These are phyloP conservation scores for Venturia effusa DNA, from an alignment of 2,329 filamentous ascomycete genomes.

Conservation along the genomic window DNA sequence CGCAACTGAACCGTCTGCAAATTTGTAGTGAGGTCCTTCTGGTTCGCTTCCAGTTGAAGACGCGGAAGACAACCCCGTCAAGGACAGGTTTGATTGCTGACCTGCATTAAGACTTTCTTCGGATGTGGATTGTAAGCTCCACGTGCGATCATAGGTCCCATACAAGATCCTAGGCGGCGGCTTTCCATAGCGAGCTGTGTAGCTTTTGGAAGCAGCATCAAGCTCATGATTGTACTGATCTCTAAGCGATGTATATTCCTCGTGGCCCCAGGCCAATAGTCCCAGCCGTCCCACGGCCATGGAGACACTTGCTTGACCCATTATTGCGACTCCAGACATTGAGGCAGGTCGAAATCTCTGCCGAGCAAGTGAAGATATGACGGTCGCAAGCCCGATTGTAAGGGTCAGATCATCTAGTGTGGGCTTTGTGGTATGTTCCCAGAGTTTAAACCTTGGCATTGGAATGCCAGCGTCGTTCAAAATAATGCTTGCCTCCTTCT, in stretches of 20 bases:
- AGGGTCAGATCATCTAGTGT: not conserved
- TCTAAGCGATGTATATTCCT: not conserved
- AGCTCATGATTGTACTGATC: not conserved
- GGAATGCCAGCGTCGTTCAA: not conserved
- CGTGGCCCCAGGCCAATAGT: too few species aligned
- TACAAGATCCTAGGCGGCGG: not conserved
- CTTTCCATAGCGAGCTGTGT: not conserved
- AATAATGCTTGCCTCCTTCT: not conserved
- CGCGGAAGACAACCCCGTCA: not conserved
- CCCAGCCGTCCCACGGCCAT: not conserved
- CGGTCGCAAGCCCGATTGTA: not conserved
- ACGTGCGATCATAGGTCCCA: constrained; percentile 48
- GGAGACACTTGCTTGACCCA: not conserved
- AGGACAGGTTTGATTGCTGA: not conserved
- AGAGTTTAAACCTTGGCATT: not conserved
- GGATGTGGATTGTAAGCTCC: not conserved
- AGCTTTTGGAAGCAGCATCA: not conserved
- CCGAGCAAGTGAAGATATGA: not conserved
- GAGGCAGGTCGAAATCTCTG: not conserved
- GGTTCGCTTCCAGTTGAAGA: not conserved
- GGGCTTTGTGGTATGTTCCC: not conserved
- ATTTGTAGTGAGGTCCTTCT: not conserved
- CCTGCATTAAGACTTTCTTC: not conserved
- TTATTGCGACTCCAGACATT: not conserved
- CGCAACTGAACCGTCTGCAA: not conserved